phyloP scores from a whole-genome alignment of 1,284 basidiomycete species.

The Ganoderma lingzhi region DNA sequence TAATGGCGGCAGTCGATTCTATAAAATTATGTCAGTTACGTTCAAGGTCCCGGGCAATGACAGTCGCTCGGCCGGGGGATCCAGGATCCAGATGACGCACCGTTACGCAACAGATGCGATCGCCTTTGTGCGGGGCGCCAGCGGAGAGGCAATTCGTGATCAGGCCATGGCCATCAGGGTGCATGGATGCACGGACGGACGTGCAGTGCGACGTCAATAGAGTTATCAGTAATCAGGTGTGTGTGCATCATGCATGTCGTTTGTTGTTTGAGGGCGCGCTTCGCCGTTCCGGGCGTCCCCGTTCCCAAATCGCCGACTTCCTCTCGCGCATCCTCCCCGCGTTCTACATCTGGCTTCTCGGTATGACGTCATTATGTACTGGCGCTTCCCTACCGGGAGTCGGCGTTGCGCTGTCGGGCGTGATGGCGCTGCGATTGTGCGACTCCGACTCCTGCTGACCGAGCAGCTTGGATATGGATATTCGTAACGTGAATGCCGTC shows the following conservation, averaged over 20 bases:
- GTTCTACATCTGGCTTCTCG: neutral
- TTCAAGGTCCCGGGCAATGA: neutral
- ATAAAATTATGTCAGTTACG: too few relatives aligned
- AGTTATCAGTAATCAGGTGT: neutral
- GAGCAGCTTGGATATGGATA: neutral
- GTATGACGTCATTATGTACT: neutral
- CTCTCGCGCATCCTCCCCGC: neutral
- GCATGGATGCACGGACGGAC: neutral
- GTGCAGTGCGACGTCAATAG: neutral
- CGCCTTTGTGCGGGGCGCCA: too few relatives aligned
- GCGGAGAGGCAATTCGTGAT: too few relatives aligned
- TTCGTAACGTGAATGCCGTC: neutral
- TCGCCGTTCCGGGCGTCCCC: neutral
- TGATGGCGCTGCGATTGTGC: too few relatives aligned
- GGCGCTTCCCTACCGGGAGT: neutral
- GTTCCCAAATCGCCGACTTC: neutral
- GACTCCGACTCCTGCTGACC: neutral
- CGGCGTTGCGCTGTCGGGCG: neutral
- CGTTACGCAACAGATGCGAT: neutral
- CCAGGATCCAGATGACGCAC: constrained; percentile 1
- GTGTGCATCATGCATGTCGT: neutral
- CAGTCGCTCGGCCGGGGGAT: neutral
- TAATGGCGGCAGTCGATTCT: too few relatives aligned
- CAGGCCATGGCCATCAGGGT: neutral
- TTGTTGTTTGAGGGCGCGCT: neutral